These are phyloP conservation scores for Imleria badia DNA, from an alignment of 768 basidiomycete species.

Conservation along the genomic window DNA sequence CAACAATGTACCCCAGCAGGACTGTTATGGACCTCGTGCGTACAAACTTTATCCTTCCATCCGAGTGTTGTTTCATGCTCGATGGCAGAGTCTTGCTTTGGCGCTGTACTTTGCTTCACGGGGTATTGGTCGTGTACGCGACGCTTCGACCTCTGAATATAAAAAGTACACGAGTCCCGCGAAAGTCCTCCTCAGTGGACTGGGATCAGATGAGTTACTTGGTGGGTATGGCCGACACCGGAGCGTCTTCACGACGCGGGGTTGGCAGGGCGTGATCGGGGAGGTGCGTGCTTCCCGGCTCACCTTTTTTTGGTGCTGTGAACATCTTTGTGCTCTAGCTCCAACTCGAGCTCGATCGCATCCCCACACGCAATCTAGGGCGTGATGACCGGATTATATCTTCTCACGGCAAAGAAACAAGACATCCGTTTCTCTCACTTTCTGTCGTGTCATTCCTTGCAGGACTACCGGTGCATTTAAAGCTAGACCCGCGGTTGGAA, in stretches of 20 bases:
- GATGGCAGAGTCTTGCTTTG: conserved; percentile 76
- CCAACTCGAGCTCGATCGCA: conserved; percentile 84
- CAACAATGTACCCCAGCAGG: conserved; percentile 72
- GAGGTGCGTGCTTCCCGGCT: conserved; percentile 52
- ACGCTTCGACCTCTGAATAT: conserved; percentile 31
- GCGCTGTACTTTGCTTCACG: conserved; percentile 93
- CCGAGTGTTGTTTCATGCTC: conserved; percentile 1
- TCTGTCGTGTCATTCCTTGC: conserved; percentile 77
- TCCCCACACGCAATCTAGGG: conserved; percentile 87
- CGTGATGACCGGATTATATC: conserved; percentile 94
- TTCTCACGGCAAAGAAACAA: conserved; percentile 86
- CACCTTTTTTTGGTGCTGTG: not conserved
- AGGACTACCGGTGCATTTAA: conserved; percentile 73
- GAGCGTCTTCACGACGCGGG: conserved; percentile 60
- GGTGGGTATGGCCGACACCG: conserved; percentile 94
- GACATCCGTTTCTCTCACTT: conserved; percentile 89
- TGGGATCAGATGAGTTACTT: conserved; percentile 94
- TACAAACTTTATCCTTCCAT: not conserved
- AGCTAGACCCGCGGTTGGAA: conserved; percentile 73
- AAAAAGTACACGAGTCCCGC: conserved; percentile 69
- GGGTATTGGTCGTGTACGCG: conserved; percentile 62
- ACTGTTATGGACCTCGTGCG: conserved; percentile 92
- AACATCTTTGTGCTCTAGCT: conserved; percentile 48
- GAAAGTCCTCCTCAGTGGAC: conserved; percentile 81
- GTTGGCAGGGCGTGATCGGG: conserved; percentile 76